Evolutionary conservation across 257 asterid species (phyloP), one percentile per base, ranked within the genome.

Genomic region (Eustoma russellianum): DNA sequence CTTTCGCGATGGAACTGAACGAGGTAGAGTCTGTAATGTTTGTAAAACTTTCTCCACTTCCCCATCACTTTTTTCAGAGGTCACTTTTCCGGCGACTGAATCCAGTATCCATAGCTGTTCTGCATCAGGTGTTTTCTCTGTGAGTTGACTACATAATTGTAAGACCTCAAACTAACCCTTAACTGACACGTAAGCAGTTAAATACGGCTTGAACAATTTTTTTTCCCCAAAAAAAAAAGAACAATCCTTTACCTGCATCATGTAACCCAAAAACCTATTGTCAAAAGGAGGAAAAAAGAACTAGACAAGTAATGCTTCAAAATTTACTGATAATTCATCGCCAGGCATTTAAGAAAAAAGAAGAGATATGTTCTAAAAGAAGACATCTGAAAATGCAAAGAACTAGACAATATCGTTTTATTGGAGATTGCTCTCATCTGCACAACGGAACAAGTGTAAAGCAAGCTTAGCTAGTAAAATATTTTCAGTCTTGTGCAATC

Each of bases 41-140:
- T 66, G 52, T 74, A 88, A 77, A 68, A 92, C 97, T 58, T 77
- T 78, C 75, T 88, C 99, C 59, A 92, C 95, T 71, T 92, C 99
- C 62, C 97, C 95, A 55, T 72, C 85, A 68, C 74, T 68, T 46
- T 75, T 70, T 5, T 75, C 79, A 15, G 33, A 60, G 50, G 60
- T 70, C 64, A 85, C 83, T 70, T 71, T 83, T 63, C 97, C 99
- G 68, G 94, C 89, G 56, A 88, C 88, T 6, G 97, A 88, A 70
- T 92, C 97, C 72, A 92, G 65, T 63, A 92, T 77, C 99, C 97
- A 92, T 46, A 90, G 66, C 94, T 90, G 94, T 62, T 74, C 93
- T 83, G 93, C 86, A 79, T 67, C 80, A 66, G 62, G 59, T 50
- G 46, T 55, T 43, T 56, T 64, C 55, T 65, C 63, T 65, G 57